Evolutionary conservation across 2,329 filamentous ascomycete genomes (phyloP).

Genomic region (Fusarium aywerte): DNA sequence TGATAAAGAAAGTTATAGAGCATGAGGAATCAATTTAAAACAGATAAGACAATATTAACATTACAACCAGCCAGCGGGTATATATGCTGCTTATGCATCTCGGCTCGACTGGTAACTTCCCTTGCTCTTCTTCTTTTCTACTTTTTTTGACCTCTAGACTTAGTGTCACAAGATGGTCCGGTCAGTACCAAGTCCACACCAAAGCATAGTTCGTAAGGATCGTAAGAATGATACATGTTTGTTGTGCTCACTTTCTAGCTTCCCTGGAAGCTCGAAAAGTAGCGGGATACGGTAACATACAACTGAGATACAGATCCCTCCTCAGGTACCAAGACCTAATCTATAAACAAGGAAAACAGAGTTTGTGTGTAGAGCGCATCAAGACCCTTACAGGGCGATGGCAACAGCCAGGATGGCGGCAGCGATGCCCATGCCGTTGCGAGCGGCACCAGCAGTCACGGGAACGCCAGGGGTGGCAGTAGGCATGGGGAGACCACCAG

Average conservation of each 20-base stretch:
- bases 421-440: constrained; percentile 59
- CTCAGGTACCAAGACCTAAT: constrained; percentile 44
- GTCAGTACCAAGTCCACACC: constrained; percentile 43
- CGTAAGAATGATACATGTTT: constrained; percentile 63
- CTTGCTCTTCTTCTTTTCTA: constrained; percentile 42
- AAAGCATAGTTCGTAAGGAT: constrained; percentile 63
- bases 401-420: constrained; percentile 58
- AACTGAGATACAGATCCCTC: constrained; percentile 43
- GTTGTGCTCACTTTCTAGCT: constrained; percentile 29
- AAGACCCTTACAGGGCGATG: constrained; percentile 58
- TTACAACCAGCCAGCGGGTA: constrained; percentile 51
- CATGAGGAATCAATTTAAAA: constrained; percentile 36
- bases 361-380: constrained; percentile 37
- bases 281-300: constrained; percentile 39
- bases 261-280: constrained; percentile 32
- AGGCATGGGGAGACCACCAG: constrained; percentile 50
- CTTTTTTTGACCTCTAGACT: constrained; percentile 33
- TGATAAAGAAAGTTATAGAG: background rate
- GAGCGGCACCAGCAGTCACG: constrained; percentile 55
- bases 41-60: constrained; percentile 47
- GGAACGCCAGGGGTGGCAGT: constrained; percentile 52
- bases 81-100: constrained; percentile 47
- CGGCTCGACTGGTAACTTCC: constrained; percentile 43
- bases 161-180: constrained; percentile 26
- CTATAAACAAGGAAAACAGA: constrained; percentile 44